Evolutionary conservation across 2,329 filamentous ascomycete genomes (phyloP).

Genomic region (Fusarium sp.): DNA sequence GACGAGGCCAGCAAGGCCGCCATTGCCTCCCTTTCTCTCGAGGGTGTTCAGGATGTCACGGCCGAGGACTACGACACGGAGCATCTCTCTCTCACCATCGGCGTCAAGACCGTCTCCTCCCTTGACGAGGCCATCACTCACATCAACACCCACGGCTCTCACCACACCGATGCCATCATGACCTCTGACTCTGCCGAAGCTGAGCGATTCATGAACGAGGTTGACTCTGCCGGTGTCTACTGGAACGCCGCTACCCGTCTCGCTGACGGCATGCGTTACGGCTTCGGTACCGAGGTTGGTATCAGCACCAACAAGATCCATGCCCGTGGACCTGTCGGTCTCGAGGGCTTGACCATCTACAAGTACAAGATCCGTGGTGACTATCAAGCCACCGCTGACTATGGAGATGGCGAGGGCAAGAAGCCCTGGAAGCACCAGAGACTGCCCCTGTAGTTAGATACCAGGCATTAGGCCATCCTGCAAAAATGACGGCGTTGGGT

Average conservation of each 20-base stretch:
- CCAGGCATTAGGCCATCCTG: not conserved
- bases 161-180: slow-evolving; percentile 93
- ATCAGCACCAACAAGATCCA: slow-evolving; percentile 99
- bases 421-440: slow-evolving; percentile 70
- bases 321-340: slow-evolving; percentile 88
- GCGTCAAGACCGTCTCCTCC: slow-evolving; percentile 80
- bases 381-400: slow-evolving; percentile 84
- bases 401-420: slow-evolving; percentile 73
- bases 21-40: slow-evolving; percentile 60
- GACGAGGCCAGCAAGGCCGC: slow-evolving; percentile 76
- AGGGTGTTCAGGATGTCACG: slow-evolving; percentile 71
- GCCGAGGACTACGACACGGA: slow-evolving; percentile 87
- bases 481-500: slow-evolving; percentile 28
- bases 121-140: slow-evolving; percentile 82
- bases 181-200: slow-evolving; percentile 76
- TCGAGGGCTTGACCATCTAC: slow-evolving; percentile 96
- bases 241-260: slow-evolving; percentile 97
- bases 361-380: slow-evolving; percentile 91
- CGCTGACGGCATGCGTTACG: slow-evolving; percentile 96
- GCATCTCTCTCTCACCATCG: slow-evolving; percentile 85
- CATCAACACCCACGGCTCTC: slow-evolving; percentile 92
- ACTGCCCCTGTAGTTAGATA: slow-evolving; percentile 53
- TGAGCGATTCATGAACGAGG: slow-evolving; percentile 83
- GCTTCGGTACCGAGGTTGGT: slow-evolving; percentile 97
- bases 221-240: slow-evolving; percentile 93